Evolutionary conservation across 2,329 filamentous ascomycete genomes (phyloP).

Genomic region (Daldinia sp.): DNA sequence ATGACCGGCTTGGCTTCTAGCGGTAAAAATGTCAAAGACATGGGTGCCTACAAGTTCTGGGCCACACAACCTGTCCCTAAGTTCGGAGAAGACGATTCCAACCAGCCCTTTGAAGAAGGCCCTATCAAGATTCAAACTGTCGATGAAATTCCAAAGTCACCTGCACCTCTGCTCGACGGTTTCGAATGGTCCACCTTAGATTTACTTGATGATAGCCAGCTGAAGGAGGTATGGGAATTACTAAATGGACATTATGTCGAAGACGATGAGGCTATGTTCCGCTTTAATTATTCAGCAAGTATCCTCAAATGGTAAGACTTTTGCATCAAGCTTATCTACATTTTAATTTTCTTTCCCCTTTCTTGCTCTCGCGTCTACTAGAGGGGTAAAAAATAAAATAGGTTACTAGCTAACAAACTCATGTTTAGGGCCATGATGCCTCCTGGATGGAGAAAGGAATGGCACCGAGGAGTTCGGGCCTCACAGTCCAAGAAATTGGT

Average conservation of each 20-base stretch:
- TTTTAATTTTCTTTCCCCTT: neutral
- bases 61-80: slow-evolving; percentile 93
- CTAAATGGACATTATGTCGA: slow-evolving; percentile 96
- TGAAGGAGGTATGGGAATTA: slow-evolving; percentile 91
- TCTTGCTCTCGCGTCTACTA: neutral
- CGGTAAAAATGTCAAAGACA: slow-evolving; percentile 92
- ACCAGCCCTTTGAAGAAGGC: slow-evolving; percentile 72
- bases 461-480: slow-evolving; percentile 93
- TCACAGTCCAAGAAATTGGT: slow-evolving; percentile 85
- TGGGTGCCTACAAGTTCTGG: slow-evolving; percentile 99
- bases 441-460: slow-evolving; percentile 91
- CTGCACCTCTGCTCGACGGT: slow-evolving; percentile 76
- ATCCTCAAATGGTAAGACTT: slow-evolving; percentile 84
- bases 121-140: slow-evolving; percentile 83
- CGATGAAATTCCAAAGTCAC: slow-evolving; percentile 80
- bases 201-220: slow-evolving; percentile 76
- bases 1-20: slow-evolving; percentile 78
- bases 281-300: slow-evolving; percentile 91
- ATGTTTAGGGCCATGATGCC: slow-evolving; percentile 83
- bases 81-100: slow-evolving; percentile 70
- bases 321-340: neutral
- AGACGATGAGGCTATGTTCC: slow-evolving; percentile 95
- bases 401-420: slow-evolving; percentile 3
- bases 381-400: neutral
- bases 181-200: slow-evolving; percentile 97